Base-by-base conservation (phyloP, 371 early-diverging fungal genomes). In the Mycotypha africana region DNA sequence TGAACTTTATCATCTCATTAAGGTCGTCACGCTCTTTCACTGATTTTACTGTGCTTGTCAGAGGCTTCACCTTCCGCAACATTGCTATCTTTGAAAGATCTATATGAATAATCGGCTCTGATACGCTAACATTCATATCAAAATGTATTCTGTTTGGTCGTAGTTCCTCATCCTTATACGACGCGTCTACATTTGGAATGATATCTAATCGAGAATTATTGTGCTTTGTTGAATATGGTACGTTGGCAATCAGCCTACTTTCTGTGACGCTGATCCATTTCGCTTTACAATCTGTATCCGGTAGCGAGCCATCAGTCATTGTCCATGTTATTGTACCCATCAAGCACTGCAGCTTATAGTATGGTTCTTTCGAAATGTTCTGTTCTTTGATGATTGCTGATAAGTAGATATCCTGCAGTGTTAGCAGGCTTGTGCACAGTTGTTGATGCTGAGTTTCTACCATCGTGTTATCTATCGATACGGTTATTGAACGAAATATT, bases 261-360 rank as follows among this genome's bases (percentile, higher is more conserved):
- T 47, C 45, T 4, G 59, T 59, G 17, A 65, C n/a, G 16, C 19
- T 22, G 7, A 62, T 9, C 9, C 54, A 17, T 24, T 61, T 50
- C 24, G 47, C 32, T 2, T 55, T 43, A 3, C 37, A 49, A 31
- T 43, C 40, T 1, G 35, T 23, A 6, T 21, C 14, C 25, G 42
- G 12, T 11, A 62, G 25, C 10, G 56, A 46, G 47, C 53, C 56
- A 10, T 44, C 42, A 22, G 45, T n/a, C n/a, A n/a, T n/a, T n/a
- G n/a, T n/a, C n/a, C n/a, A n/a, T n/a, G n/a, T n/a, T n/a, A n/a
- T 45, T 10, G 41, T 23, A 9, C 56, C 56, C 0, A 56, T 15
- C 21, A 39, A 33, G 17, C 47, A 53, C 21, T 56, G 57, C 11
- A 62, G 16, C 17, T 49, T 51, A 32, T 57, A 56, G 8, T 47